Evolutionary conservation across 2,329 filamentous ascomycete genomes (phyloP), one percentile per base, ranked within the genome.

Genomic region (Chalara sp.): DNA sequence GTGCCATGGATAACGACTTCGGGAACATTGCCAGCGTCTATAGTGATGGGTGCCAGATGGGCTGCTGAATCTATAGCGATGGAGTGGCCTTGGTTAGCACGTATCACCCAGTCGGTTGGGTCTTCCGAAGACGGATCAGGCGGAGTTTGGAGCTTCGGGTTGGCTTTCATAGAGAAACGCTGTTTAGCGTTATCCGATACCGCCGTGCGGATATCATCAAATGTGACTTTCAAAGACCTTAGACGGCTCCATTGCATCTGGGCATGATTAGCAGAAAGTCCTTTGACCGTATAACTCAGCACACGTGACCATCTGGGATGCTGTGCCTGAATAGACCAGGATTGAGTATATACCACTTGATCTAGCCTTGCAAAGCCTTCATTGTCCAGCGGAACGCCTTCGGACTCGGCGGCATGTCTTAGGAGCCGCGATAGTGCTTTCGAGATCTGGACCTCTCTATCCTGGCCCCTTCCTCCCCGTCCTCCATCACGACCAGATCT

Each of bases 31-130:
- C 63, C 76, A 6, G 65, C 69, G 33, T 77, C 76, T 1, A 80
- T 64, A 1, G 81, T 83, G 51, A 96, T 74, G 6, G 84, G 83
- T 21, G 75, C 77, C 3, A 96, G 79, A 2, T 95, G 76, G 0
- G 78, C 78, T 44, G 84, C 80, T n/a, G 81, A 81, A 31, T 88
- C 84, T 6, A 83, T 71, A 63, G 83, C 81, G 64, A 99, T 87
- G 61, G 82, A 89, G 73, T 97, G 93, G 49, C 93, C 93, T 72
- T 97, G 93, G 64, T 95, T 96, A 31, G 93, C 93, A 62, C 93
- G 89, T 70, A 99, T 96, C 32, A 95, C 76, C 73, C 84, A 96
- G 67, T 86, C 76, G 0, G 76, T 67, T 0, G 88, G 76, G 46
- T 86, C 73, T 32, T 67, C 66, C 5, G 63, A 65, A 1, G 58